Evolutionary conservation across 1,284 basidiomycete genomes (phyloP).

Genomic region (Puccinia brachypodii): DNA sequence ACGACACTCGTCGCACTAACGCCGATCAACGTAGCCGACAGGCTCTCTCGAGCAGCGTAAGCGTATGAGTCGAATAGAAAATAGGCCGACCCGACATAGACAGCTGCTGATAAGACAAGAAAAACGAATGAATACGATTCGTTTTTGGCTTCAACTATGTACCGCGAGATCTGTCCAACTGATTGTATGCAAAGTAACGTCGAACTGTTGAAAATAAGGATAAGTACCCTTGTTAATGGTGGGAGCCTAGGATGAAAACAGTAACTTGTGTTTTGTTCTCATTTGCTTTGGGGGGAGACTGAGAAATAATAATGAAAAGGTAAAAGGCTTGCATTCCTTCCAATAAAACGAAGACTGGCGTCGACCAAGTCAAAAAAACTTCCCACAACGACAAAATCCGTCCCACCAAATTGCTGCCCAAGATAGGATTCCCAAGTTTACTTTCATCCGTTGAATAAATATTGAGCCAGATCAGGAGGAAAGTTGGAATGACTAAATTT

Average conservation of each 20-base stretch:
- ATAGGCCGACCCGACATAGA: conserved; percentile 54
- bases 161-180: conserved; percentile 44
- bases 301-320: conserved; percentile 3
- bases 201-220: conserved; percentile 11
- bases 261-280: not conserved
- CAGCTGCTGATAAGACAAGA: conserved; percentile 49
- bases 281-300: not conserved
- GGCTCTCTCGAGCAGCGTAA: conserved; percentile 72
- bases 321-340: conserved; percentile 73
- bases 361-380: conserved; percentile 67
- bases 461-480: conserved; percentile 75
- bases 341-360: conserved; percentile 74
- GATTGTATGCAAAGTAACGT: conserved; percentile 46
- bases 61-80: conserved; percentile 63
- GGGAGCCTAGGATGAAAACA: not conserved
- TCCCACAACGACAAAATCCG: conserved; percentile 68
- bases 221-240: not conserved
- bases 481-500: conserved; percentile 69
- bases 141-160: conserved; percentile 36
- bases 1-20: conserved; percentile 70
- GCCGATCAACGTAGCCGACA: conserved; percentile 79
- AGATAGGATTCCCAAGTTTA: conserved; percentile 60
- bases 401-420: conserved; percentile 55
- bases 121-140: conserved; percentile 49
- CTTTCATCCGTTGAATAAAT: conserved; percentile 61